Conservation (phyloP, 2,329 filamentous ascomycete genomes). For the Rhynchosporium agropyri region DNA sequence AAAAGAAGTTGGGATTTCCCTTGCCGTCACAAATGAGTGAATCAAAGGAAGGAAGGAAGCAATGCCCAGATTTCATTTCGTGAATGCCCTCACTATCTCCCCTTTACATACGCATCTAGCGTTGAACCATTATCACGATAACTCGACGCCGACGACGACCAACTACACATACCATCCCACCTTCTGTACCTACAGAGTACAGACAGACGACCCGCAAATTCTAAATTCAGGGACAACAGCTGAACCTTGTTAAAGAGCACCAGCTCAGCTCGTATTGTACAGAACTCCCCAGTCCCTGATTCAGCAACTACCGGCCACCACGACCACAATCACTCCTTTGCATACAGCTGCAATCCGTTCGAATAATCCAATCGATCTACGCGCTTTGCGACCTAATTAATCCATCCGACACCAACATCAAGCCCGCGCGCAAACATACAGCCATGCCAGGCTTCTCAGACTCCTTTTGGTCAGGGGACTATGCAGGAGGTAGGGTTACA, state of each 20-base stretch:
- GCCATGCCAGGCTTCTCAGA: slow-evolving; percentile 88
- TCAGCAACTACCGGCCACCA: not conserved
- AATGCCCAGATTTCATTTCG: slow-evolving; percentile 18
- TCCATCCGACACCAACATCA: not conserved
- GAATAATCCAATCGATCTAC: not conserved
- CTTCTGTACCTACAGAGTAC: not conserved
- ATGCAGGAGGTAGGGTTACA: slow-evolving; percentile 73
- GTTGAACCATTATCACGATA: not conserved
- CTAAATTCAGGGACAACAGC: not conserved
- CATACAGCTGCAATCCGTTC: not conserved
- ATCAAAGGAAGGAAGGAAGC: not conserved
- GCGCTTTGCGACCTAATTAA: slow-evolving; percentile 3
- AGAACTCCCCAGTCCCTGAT: not conserved
- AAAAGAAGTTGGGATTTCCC: slow-evolving; percentile 4
- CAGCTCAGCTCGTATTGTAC: slow-evolving; percentile 17
- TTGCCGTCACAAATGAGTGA: slow-evolving; percentile 15
- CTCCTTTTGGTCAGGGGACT: slow-evolving; percentile 98
- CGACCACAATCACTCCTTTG: slow-evolving; percentile 24
- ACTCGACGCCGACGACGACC: not conserved
- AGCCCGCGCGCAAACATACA: slow-evolving; percentile 20
- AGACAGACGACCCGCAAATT: too few species aligned
- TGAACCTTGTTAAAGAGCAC: slow-evolving; percentile 18
- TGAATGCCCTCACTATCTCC: slow-evolving; percentile 31
- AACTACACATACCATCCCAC: not conserved
- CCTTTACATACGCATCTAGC: slow-evolving; percentile 14